A percentile compares a stretch with the other conserved stretches of the same genome.
phyloP scores from a whole-genome alignment of 352 stramenopile genomes.

The Globisporangium barbulae region DNA sequence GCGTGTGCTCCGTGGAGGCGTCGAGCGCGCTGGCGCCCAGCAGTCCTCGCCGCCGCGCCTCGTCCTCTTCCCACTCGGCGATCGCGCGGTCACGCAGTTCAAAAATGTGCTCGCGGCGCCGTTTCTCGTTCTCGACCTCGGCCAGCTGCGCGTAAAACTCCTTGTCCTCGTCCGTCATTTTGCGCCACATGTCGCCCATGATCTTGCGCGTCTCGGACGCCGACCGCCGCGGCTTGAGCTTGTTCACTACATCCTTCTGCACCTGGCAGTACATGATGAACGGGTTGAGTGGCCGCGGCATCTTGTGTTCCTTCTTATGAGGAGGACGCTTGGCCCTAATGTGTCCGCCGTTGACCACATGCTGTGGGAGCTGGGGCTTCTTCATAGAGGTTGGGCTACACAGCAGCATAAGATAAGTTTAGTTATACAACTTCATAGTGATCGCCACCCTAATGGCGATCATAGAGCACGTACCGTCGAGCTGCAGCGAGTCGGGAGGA shows the following conservation, averaged over 20 bases:
- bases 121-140: slow-evolving; percentile 79
- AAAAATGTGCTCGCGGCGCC: slow-evolving; percentile 64
- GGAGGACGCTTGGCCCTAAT: slow-evolving; percentile 18
- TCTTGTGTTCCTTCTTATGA: slow-evolving; percentile 33
- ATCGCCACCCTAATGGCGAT: not conserved
- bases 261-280: slow-evolving; percentile 85
- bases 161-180: slow-evolving; percentile 78
- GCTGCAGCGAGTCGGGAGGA: slow-evolving; percentile 34
- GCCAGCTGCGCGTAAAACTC: slow-evolving; percentile 73
- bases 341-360: slow-evolving; percentile 24
- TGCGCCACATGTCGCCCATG: slow-evolving; percentile 81
- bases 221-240: slow-evolving; percentile 49
- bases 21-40: slow-evolving; percentile 56
- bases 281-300: slow-evolving; percentile 67
- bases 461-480: slow-evolving; percentile 28
- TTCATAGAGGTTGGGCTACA: slow-evolving; percentile 48
- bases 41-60: slow-evolving; percentile 58
- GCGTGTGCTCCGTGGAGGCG: slow-evolving; percentile 52
- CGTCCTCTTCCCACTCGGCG: slow-evolving; percentile 75
- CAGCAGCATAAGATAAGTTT: not conserved
- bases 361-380: slow-evolving; percentile 20
- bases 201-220: slow-evolving; percentile 76
- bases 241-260: slow-evolving; percentile 60
- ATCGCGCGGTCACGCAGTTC: slow-evolving; percentile 69
- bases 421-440: not conserved